phyloP scores from a whole-genome alignment of 352 stramenopile genomes.

The Pilasporangium apinafurcum region DNA sequence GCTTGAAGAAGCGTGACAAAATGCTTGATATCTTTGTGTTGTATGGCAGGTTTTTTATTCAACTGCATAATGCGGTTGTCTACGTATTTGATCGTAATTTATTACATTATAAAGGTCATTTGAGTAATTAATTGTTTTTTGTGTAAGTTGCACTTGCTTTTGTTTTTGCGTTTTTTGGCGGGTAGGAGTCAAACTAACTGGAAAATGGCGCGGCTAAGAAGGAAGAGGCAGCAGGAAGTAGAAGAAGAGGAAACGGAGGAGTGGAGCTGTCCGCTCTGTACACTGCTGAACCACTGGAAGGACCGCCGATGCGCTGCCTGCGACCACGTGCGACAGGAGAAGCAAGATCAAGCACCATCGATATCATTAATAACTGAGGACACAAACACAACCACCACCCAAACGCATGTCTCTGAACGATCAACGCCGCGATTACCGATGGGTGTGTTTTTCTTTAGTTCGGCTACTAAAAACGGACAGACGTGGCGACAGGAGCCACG shows the following conservation, averaged over 20 bases:
- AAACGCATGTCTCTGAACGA: neutral
- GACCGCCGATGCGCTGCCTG: slow-evolving; percentile 47
- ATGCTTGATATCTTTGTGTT: too few relatives aligned
- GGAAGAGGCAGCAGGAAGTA: slow-evolving; percentile 11
- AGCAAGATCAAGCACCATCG: too few relatives aligned
- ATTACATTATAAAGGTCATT: slow-evolving; percentile 1
- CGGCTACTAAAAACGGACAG: neutral
- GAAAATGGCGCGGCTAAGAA: slow-evolving; percentile 1
- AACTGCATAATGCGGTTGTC: neutral
- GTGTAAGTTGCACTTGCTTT: slow-evolving; percentile 4
- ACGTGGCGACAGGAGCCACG: slow-evolving; percentile 25
- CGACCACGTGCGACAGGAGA: slow-evolving; percentile 27
- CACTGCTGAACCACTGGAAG: slow-evolving; percentile 45
- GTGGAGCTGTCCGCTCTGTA: slow-evolving; percentile 70
- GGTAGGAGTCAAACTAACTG: neutral
- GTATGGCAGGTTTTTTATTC: slow-evolving; percentile 12
- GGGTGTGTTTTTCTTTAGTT: slow-evolving; percentile 39
- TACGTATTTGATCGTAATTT: neutral
- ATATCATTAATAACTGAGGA: too few relatives aligned
- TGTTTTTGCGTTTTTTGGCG: slow-evolving; percentile 2
- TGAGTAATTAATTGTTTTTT: slow-evolving; percentile 2
- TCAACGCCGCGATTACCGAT: neutral
- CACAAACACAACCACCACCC: too few relatives aligned
- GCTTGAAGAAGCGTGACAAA: slow-evolving; percentile 15
- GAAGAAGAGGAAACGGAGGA: slow-evolving; percentile 9